A percentile compares a stretch with the other conserved stretches of the same genome.
Conservation (phyloP, 345 rosid species). For the Combretum micranthum region DNA sequence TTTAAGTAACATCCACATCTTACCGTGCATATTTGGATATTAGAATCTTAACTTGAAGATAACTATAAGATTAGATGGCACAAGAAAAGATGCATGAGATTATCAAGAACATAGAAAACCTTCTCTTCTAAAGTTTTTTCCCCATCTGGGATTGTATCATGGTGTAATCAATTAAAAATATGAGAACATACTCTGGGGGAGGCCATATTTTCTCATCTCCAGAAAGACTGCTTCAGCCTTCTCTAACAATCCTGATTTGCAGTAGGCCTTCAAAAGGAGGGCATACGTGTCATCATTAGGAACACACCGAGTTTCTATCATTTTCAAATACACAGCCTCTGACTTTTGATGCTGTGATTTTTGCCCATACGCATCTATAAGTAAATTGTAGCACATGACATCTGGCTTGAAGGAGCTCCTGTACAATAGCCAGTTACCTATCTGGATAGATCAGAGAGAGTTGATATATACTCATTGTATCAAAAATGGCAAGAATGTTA, state of each 20-base stretch:
- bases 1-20: no score
- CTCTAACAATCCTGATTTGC: slow-evolving; percentile 44
- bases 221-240: slow-evolving; percentile 73
- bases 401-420: slow-evolving; percentile 81
- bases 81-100: no score
- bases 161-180: neutral
- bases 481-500: neutral
- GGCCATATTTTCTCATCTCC: slow-evolving; percentile 68
- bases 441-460: slow-evolving; percentile 27
- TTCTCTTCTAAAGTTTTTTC: no score
- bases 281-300: slow-evolving; percentile 93
- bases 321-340: slow-evolving; percentile 59
- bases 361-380: slow-evolving; percentile 83
- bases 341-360: slow-evolving; percentile 59
- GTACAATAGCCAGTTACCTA: slow-evolving; percentile 75
- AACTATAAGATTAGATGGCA: no score
- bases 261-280: slow-evolving; percentile 73
- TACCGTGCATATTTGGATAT: no score
- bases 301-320: slow-evolving; percentile 64
- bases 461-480: neutral
- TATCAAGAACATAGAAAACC: no score
- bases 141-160: no score
- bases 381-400: slow-evolving; percentile 80
- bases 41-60: no score
- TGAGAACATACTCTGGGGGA: slow-evolving; percentile 61